These are phyloP conservation scores for Eucalyptus cloeziana DNA, from an alignment of 345 rosid species.

Conservation along the genomic window DNA sequence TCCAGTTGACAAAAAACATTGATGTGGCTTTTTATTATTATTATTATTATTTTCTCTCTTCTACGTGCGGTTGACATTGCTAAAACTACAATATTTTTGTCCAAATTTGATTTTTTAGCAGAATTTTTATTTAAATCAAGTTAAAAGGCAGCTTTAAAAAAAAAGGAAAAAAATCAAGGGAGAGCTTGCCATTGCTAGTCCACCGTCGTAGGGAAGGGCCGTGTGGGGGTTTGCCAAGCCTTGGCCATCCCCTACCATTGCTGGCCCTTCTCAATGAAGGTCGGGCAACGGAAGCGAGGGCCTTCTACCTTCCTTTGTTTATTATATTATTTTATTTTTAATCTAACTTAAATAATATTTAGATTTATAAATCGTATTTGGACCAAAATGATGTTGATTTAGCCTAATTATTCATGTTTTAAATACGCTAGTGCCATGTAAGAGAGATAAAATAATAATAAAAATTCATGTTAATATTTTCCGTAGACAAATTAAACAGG, in stretches of 20 bases:
- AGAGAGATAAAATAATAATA: background rate
- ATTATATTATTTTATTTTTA: too few relatives aligned
- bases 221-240: background rate
- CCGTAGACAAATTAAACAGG: background rate
- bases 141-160: too few relatives aligned
- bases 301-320: background rate
- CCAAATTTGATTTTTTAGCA: background rate
- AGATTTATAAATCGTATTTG: background rate
- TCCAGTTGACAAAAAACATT: rapidly evolving
- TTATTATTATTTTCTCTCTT: too few relatives aligned
- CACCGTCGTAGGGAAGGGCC: background rate
- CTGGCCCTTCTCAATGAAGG: background rate
- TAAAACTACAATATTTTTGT: too few relatives aligned
- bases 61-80: rapidly evolving
- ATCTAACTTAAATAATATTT: too few relatives aligned
- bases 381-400: rapidly evolving
- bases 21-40: too few relatives aligned
- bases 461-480: too few relatives aligned
- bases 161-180: rapidly evolving
- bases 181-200: background rate
- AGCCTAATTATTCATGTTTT: background rate
- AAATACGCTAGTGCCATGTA: background rate
- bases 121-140: too few relatives aligned
- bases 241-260: rapidly evolving
- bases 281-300: background rate